Conservation (phyloP, 108 stramenopile genomes). For the Ochromonas danica region DNA sequence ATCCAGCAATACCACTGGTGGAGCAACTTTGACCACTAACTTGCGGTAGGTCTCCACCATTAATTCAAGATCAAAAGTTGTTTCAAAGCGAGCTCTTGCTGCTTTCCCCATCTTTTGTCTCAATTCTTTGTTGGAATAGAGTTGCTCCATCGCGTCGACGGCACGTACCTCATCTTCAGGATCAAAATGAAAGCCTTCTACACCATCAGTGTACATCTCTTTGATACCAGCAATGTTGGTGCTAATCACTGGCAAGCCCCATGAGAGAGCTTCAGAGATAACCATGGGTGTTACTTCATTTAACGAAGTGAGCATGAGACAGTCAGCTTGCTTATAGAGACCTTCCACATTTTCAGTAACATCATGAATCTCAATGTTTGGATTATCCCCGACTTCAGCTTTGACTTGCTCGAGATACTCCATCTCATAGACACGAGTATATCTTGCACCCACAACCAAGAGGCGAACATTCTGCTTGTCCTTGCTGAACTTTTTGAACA, state of each 20-base stretch:
- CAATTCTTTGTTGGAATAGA: neutral
- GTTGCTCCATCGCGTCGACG: neutral
- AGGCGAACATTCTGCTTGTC: neutral
- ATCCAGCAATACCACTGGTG: neutral
- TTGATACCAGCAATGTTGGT: constrained; percentile 24
- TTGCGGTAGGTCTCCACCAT: neutral
- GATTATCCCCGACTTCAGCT: neutral
- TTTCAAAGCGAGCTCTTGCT: neutral
- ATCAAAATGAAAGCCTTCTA: constrained; percentile 1
- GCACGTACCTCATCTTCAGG: neutral
- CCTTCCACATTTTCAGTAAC: constrained; percentile 9
- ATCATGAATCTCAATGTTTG: neutral
- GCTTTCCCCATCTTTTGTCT: neutral
- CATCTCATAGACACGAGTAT: constrained; percentile 5
- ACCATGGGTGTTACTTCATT: constrained; percentile 27
- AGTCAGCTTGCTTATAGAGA: neutral
- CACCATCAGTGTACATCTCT: constrained; percentile 7
- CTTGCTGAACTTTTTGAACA: neutral
- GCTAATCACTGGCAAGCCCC: constrained; percentile 8
- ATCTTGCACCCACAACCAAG: neutral
- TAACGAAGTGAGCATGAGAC: neutral
- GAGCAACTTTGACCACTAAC: neutral
- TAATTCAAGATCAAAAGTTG: neutral
- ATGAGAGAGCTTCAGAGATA: neutral
- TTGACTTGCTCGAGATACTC: constrained; percentile 14